phyloP scores from a whole-genome alignment of 2,329 filamentous ascomycete genomes.

The Neodidymelliopsis sp. region DNA sequence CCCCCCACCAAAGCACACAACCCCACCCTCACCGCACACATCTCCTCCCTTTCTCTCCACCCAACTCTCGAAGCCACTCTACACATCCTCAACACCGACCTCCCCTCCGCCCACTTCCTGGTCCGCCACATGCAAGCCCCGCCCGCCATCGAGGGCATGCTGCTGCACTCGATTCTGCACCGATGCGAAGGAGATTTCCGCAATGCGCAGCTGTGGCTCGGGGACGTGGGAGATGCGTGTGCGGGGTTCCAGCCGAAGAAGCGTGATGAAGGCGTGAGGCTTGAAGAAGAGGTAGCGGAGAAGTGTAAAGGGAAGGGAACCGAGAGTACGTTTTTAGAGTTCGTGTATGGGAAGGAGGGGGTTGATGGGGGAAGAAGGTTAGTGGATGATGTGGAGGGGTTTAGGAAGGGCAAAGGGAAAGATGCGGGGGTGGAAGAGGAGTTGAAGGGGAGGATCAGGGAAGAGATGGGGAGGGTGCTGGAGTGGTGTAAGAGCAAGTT shows the following conservation, averaged over 20 bases:
- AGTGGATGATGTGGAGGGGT: conserved; percentile 49
- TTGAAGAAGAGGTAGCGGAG: conserved; percentile 16
- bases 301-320: conserved; percentile 12
- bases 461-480: conserved; percentile 53
- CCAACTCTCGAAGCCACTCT: conserved; percentile 59
- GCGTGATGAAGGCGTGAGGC: conserved; percentile 22
- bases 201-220: conserved; percentile 59
- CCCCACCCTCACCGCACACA: conserved; percentile 24
- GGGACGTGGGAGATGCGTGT: conserved; percentile 51
- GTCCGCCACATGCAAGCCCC: conserved; percentile 60
- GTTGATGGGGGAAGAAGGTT: conserved; percentile 26
- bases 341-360: conserved; percentile 30
- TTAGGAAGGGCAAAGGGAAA: conserved; percentile 38
- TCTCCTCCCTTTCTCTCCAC: conserved; percentile 50
- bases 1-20: conserved; percentile 24
- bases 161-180: conserved; percentile 60
- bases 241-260: conserved; percentile 42
- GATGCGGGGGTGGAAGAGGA: conserved; percentile 21
- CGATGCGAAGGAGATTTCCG: conserved; percentile 60
- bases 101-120: conserved; percentile 61
- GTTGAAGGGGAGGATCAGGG: conserved; percentile 44
- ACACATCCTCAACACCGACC: conserved; percentile 61
- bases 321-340: conserved; percentile 19
- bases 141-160: conserved; percentile 60
- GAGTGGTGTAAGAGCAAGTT: conserved; percentile 57